These are phyloP conservation scores for Odonthalia washingtoniensis DNA, from an alignment of 31 red algal species.

Conservation along the genomic window DNA sequence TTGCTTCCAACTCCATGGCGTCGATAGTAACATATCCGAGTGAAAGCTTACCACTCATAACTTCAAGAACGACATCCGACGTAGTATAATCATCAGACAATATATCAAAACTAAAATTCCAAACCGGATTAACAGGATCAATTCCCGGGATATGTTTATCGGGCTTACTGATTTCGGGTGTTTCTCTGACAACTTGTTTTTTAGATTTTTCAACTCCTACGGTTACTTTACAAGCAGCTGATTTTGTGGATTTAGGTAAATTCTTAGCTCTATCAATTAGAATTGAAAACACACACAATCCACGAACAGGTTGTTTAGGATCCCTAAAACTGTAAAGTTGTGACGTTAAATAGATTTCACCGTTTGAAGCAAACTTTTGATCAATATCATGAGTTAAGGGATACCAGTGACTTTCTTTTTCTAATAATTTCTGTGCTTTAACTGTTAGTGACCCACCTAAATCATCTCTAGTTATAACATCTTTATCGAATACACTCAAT, in stretches of 20 bases:
- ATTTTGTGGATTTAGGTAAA: conserved; percentile 54
- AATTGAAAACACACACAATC: conserved; percentile 59
- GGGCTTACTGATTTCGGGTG: conserved; percentile 33
- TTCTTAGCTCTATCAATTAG: conserved; percentile 68
- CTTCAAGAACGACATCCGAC: conserved; percentile 47
- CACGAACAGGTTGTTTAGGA: conserved; percentile 22
- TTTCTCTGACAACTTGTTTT: conserved; percentile 29
- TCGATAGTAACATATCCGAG: conserved; percentile 52
- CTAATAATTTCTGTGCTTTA: conserved; percentile 47
- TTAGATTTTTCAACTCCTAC: conserved; percentile 30
- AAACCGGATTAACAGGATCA: conserved; percentile 72
- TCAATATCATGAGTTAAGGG: conserved; percentile 31
- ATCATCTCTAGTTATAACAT: conserved; percentile 61
- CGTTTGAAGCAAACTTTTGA: conserved; percentile 48
- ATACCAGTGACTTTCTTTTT: conserved; percentile 40
- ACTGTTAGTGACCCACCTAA: conserved; percentile 53
- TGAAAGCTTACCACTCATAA: conserved; percentile 39
- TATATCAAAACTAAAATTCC: conserved; percentile 68
- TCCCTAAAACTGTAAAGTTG: conserved; percentile 41
- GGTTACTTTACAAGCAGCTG: conserved; percentile 44
- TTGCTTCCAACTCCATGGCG: conserved; percentile 18
- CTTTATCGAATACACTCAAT: conserved; percentile 69
- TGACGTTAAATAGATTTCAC: conserved; percentile 55
- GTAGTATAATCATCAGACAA: conserved; percentile 45
- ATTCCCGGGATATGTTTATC: conserved; percentile 59